Percentiles rank a stretch among this genome's conserved stretches.
phyloP scores from a whole-genome alignment of 176 grass and related monocot species.

The Juncus effusus region DNA sequence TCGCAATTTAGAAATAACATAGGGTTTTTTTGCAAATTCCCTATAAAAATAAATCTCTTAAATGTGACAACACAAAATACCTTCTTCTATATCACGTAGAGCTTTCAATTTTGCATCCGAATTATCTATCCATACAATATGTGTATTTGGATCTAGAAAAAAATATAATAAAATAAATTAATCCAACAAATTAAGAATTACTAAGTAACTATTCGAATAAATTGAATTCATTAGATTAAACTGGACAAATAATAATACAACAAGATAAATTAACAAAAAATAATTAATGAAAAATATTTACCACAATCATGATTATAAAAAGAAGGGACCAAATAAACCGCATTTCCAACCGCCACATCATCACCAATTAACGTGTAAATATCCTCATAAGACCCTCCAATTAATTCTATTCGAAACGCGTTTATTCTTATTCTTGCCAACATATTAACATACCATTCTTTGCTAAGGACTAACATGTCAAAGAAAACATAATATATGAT shows the following conservation, averaged over 20 bases:
- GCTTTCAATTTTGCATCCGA: slow-evolving; percentile 61
- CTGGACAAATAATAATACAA: slow-evolving; percentile 25
- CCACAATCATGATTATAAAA: slow-evolving; percentile 95
- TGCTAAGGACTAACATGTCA: slow-evolving; percentile 71
- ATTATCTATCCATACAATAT: slow-evolving; percentile 72
- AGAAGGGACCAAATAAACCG: slow-evolving; percentile 85
- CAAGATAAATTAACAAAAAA: not conserved
- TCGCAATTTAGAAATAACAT: too few relatives aligned
- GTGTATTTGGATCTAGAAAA: slow-evolving; percentile 79
- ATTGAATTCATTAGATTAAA: slow-evolving; percentile 2
- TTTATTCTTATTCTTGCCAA: slow-evolving; percentile 91
- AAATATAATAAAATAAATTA: slow-evolving; percentile 8
- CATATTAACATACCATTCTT: slow-evolving; percentile 88
- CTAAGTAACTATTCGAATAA: not conserved
- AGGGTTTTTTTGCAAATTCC: too few relatives aligned
- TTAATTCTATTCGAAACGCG: slow-evolving; percentile 85
- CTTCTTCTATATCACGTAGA: slow-evolving; percentile 62
- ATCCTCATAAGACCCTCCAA: slow-evolving; percentile 67
- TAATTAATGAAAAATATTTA: slow-evolving; percentile 32
- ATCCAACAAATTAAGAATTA: not conserved
- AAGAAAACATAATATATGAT: slow-evolving; percentile 31
- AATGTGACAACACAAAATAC: slow-evolving; percentile 18
- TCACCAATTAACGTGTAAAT: slow-evolving; percentile 49
- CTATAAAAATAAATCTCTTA: not conserved
- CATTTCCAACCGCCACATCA: slow-evolving; percentile 79